Evolutionary conservation across 1,139 yeast species (phyloP).

Genomic region (Kodamaea sp.): DNA sequence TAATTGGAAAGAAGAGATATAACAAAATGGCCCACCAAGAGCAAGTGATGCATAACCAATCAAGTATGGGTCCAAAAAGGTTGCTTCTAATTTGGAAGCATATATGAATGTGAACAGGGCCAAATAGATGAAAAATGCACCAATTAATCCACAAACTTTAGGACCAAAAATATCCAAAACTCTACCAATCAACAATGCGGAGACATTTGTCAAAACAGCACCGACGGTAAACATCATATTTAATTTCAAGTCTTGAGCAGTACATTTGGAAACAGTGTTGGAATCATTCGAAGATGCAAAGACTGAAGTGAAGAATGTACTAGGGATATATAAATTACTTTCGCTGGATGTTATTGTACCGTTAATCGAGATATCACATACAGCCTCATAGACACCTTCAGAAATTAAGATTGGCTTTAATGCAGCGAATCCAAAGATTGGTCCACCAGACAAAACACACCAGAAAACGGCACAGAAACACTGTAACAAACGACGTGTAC

Average conservation of each 20-base stretch:
- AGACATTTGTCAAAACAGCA: slow-evolving; percentile 43
- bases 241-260: slow-evolving; percentile 41
- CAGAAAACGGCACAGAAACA: slow-evolving; percentile 38
- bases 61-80: slow-evolving; percentile 38
- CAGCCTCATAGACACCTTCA: slow-evolving; percentile 38
- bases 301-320: not conserved
- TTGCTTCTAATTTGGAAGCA: slow-evolving; percentile 18
- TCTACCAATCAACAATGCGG: slow-evolving; percentile 41
- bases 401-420: slow-evolving; percentile 39
- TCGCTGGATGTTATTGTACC: slow-evolving; percentile 4
- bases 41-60: slow-evolving; percentile 41
- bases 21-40: slow-evolving; percentile 47
- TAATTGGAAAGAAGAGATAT: slow-evolving; percentile 43
- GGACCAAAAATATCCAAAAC: slow-evolving; percentile 43
- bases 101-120: slow-evolving; percentile 39
- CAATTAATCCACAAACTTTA: slow-evolving; percentile 40
- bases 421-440: slow-evolving; percentile 50
- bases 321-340: not conserved
- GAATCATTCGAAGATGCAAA: not conserved
- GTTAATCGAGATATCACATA: slow-evolving; percentile 26
- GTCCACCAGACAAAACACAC: slow-evolving; percentile 46
- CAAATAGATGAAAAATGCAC: slow-evolving; percentile 35
- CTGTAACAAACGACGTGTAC: slow-evolving; percentile 19
- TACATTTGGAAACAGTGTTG: slow-evolving; percentile 27
- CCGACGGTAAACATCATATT: slow-evolving; percentile 47